These are phyloP conservation scores for Fraxinus greggii DNA, from an alignment of 305 asterid species.

Conservation along the genomic window DNA sequence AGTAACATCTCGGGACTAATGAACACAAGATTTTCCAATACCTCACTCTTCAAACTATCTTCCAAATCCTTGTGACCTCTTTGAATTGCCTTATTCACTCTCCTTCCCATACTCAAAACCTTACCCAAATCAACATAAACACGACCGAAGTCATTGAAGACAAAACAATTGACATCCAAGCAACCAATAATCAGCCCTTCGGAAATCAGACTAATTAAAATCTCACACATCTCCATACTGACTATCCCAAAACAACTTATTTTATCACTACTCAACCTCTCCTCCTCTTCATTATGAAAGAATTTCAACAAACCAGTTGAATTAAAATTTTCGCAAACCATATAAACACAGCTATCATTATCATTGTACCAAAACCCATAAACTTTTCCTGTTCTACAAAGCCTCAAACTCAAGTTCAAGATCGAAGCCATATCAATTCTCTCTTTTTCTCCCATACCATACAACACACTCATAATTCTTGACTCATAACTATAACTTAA, in stretches of 20 bases:
- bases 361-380: constrained; percentile 72
- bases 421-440: constrained; percentile 40
- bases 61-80: constrained; percentile 32
- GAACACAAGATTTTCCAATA: constrained; percentile 39
- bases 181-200: constrained; percentile 64
- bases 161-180: constrained; percentile 47
- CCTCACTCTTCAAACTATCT: constrained; percentile 21
- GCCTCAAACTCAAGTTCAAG: constrained; percentile 38
- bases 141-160: constrained; percentile 54
- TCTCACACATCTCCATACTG: constrained; percentile 65
- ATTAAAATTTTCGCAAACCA: constrained; percentile 51
- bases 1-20: constrained; percentile 67
- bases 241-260: constrained; percentile 43
- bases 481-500: constrained; percentile 56
- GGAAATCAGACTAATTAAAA: constrained; percentile 54
- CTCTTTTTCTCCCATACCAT: constrained; percentile 44
- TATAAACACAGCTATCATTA: constrained; percentile 48
- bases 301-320: constrained; percentile 27
- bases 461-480: constrained; percentile 49
- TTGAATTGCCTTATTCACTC: constrained; percentile 30
- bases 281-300: constrained; percentile 27
- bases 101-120: constrained; percentile 47
- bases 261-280: constrained; percentile 28
- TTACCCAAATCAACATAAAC: constrained; percentile 51
- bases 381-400: constrained; percentile 50